These are phyloP conservation scores for Podosphaera fusca DNA, from an alignment of 2,329 filamentous ascomycete species.

Conservation along the genomic window DNA sequence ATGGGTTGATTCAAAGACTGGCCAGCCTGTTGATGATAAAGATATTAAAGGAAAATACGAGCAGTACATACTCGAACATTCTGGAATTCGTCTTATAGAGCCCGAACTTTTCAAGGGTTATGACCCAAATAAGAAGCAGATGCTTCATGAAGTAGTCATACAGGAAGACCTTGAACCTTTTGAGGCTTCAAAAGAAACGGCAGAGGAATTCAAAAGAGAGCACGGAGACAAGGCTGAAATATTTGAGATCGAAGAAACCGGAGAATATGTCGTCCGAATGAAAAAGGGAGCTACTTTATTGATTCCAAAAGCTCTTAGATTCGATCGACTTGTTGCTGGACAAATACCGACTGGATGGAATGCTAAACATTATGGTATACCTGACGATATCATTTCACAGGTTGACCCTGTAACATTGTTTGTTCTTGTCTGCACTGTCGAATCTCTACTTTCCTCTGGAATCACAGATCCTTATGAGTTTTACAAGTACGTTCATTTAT, in stretches of 20 bases:
- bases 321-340: constrained; percentile 90
- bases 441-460: constrained; percentile 75
- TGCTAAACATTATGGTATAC: constrained; percentile 84
- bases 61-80: constrained; percentile 86
- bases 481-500: constrained; percentile 98
- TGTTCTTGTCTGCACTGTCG: constrained; percentile 80
- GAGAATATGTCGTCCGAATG: constrained; percentile 82
- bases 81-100: constrained; percentile 92
- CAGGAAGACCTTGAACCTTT: constrained; percentile 94
- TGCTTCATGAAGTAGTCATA: constrained; percentile 92
- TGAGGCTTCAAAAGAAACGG: constrained; percentile 90
- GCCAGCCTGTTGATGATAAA: constrained; percentile 92
- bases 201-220: constrained; percentile 89
- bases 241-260: constrained; percentile 82
- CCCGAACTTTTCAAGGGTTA: constrained; percentile 93
- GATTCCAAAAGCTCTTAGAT: constrained; percentile 91
- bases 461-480: constrained; percentile 98
- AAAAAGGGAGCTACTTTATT: constrained; percentile 88
- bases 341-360: constrained; percentile 96
- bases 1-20: constrained; percentile 86
- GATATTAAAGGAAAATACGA: constrained; percentile 96
- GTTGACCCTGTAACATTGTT: constrained; percentile 93
- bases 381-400: constrained; percentile 92
- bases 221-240: constrained; percentile 95
- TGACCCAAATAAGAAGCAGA: constrained; percentile 94